Base-by-base conservation (phyloP, 208 protist genomes). In the Trypanosoma lewisi region DNA sequence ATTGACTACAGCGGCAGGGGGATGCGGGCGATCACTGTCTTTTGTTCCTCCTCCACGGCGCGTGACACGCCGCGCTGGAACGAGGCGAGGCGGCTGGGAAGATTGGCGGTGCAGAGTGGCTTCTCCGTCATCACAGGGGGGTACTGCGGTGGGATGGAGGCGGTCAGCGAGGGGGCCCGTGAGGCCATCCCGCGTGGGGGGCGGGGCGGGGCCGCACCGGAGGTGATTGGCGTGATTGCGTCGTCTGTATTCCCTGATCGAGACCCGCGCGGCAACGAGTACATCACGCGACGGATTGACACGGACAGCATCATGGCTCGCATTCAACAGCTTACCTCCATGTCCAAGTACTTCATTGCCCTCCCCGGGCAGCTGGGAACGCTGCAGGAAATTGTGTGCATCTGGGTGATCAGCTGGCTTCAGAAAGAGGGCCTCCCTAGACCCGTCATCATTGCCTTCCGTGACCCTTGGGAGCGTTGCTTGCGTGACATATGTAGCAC, bases 81-180 rank as follows among this genome's bases (percentile, higher is more conserved):
- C 25, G 51, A 79, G 52, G 85, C 85, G 8, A 73, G 80, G 73
- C 42, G 48, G 23, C 27, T 87, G 23, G 85, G 85, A 39, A 55
- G 51, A 14, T 72, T 88, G 9, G 63, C 63, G 36, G 85, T 78
- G 17, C 42, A 55, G 34, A 34, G 67, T 53, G 78, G 77, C 44
- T 88, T 86, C 55, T 69, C 73, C 25, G 75, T 89, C 42, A 48
- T 85, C 36, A 89, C 75, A 7, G 82, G 82, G 33, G 82, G 85
- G 48, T 92, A 92, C 67, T 67, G 82, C 37, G 85, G 82, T 1
- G 87, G 82, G 14, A 92, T 92, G 85, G 78, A 89, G 71, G 85
- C 85, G 1, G 66, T 72, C 23, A 85, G 80, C 67, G 80, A 89
- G 58, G 85, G 82, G 4, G 85, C 85, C 0, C 66, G 80, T 11